Evolutionary conservation across 306 rosid species (phyloP), one percentile per base, ranked within the genome.

Genomic region (Prosopis cineraria): DNA sequence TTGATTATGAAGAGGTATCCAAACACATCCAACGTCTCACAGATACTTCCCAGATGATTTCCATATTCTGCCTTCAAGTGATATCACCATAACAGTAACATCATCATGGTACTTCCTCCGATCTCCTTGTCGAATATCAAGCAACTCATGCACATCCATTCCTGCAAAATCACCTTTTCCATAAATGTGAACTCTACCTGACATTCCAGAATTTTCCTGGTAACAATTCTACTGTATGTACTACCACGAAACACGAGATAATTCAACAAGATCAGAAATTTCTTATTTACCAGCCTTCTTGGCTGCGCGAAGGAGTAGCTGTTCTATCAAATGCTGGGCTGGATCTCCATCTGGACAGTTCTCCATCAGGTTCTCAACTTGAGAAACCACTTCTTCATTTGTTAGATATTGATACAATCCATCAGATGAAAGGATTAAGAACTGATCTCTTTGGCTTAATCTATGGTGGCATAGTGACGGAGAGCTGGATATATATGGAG

Each of bases 21-120:
- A n/a, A n/a, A n/a, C n/a, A n/a, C n/a, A n/a, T n/a, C n/a, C n/a
- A n/a, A n/a, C n/a, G 81, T 69, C 17, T 92, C 90, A 92, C 25
- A 85, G 93, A 87, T 94, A 90, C 86, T 88, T 94, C 52, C 98
- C 98, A 3, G 98, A 90, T 17, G 98, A 47, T 47, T 17, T 47
- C 55, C 55, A 47, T 0, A 17, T 47, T 47, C 55, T 17, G 2
- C 55, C 55, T 47, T 47, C 55, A 17, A 47, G 55, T 47, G 55
- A 47, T 5, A 47, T 47, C 17, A 47, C 55, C 22, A 47, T 17
- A 19, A 47, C 55, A 47, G 55, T 47, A 17, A 47, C 55, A 47
- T 47, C 55, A 47, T 47, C 55, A 47, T 47, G 55, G 55, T 17
- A 47, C 55, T 47, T 47, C 22, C 55, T 47, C 22, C 55, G 16